Evolutionary conservation across 495 filamentous ascomycete genomes (phyloP).

Genomic region (Aspergillus indologenus): DNA sequence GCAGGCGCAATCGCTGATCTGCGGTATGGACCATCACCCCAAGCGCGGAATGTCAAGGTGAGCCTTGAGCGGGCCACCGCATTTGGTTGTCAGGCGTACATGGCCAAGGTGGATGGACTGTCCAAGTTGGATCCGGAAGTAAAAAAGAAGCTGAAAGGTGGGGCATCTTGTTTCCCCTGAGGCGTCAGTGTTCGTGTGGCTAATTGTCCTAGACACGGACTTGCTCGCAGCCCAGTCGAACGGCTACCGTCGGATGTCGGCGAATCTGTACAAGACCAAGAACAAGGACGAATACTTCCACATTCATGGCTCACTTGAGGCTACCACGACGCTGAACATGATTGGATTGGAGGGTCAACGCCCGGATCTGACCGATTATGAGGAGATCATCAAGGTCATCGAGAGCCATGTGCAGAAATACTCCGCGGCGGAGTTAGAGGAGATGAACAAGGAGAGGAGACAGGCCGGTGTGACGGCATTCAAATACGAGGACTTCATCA

Average conservation of each 20-base stretch:
- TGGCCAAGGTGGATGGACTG: constrained; percentile 68
- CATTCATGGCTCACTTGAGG: constrained; percentile 75
- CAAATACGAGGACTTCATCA: constrained; percentile 62
- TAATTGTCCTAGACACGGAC: constrained; percentile 59
- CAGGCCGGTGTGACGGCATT: constrained; percentile 67
- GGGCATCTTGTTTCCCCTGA: constrained; percentile 12
- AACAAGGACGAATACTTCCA: constrained; percentile 66
- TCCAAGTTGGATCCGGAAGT: constrained; percentile 60
- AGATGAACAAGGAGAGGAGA: constrained; percentile 55
- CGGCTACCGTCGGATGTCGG: constrained; percentile 69
- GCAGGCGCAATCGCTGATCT: constrained; percentile 62
- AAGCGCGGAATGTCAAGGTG: constrained; percentile 50
- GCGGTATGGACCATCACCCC: constrained; percentile 36
- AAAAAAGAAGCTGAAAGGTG: constrained; percentile 61
- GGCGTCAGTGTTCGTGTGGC: constrained; percentile 10
- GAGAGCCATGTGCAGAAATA: constrained; percentile 62
- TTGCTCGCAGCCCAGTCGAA: constrained; percentile 66
- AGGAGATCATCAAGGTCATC: constrained; percentile 63
- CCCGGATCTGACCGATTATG: constrained; percentile 63
- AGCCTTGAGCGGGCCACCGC: constrained; percentile 62
- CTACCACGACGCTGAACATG: constrained; percentile 65
- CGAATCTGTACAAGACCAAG: constrained; percentile 71
- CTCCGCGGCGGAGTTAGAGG: constrained; percentile 60
- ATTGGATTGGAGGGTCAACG: constrained; percentile 63
- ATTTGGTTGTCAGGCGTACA: constrained; percentile 69